Conservation (phyloP, 805 yeast species). For the Groenewaldozyma salmanticensis region DNA sequence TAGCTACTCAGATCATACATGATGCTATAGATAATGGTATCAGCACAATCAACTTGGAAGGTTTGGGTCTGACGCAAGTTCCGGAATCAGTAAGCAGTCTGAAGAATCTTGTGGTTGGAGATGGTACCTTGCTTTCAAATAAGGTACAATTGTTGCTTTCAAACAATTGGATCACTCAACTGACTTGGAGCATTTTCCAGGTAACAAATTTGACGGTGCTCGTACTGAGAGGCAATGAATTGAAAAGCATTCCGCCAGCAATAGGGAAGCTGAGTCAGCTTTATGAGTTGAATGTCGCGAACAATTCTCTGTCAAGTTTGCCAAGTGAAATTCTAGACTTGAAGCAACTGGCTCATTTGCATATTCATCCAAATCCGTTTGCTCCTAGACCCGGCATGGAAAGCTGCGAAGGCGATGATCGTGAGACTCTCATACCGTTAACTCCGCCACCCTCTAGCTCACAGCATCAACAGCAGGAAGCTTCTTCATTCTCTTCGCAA, state of each 20-base stretch:
- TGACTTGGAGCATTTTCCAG: constrained; percentile 25
- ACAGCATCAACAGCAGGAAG: too few species aligned
- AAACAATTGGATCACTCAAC: constrained; percentile 19
- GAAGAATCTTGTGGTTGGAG: constrained; percentile 18
- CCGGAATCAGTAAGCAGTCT: constrained; percentile 30
- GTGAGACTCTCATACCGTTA: too few species aligned
- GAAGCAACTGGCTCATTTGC: constrained; percentile 20
- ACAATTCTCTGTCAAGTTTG: constrained; percentile 25
- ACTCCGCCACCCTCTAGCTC: constrained; percentile 1
- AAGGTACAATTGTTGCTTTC: constrained; percentile 23
- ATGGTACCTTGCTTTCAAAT: neutral
- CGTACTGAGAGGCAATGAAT: constrained; percentile 26
- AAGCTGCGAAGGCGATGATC: neutral
- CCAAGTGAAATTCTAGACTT: constrained; percentile 29
- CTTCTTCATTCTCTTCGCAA: too few species aligned
- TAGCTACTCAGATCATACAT: constrained; percentile 8
- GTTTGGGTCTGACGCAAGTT: constrained; percentile 19
- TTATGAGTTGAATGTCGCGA: constrained; percentile 28
- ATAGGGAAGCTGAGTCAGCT: constrained; percentile 24
- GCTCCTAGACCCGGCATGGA: constrained; percentile 14
- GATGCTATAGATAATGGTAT: constrained; percentile 12
- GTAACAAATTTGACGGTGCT: constrained; percentile 28
- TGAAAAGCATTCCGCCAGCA: constrained; percentile 25
- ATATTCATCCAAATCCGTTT: constrained; percentile 31
- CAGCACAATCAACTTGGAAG: constrained; percentile 14